Conservation (phyloP, 2,329 filamentous ascomycete genomes). For the Aspergillus puulaauensis region DNA sequence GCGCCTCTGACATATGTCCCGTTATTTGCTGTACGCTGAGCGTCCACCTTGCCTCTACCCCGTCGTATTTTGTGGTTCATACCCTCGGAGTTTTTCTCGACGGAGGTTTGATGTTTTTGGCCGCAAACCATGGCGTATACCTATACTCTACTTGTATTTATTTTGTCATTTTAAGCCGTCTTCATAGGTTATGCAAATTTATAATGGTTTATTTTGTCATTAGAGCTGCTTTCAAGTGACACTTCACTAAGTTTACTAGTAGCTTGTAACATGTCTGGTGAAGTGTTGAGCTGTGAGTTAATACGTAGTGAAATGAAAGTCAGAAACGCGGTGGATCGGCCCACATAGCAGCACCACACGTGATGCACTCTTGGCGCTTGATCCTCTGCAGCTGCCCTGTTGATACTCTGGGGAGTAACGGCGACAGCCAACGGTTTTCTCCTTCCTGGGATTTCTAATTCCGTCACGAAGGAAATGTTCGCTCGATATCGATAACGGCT, state of each 20-base stretch:
- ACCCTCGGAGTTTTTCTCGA: not conserved
- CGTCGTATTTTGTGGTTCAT: not conserved
- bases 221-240: not conserved
- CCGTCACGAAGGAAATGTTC: not conserved
- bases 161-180: not conserved
- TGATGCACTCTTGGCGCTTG: not conserved
- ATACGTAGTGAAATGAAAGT: not conserved
- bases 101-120: not conserved
- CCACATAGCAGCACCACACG: not conserved
- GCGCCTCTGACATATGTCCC: not conserved
- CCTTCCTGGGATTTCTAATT: not conserved
- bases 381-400: conserved; percentile 1
- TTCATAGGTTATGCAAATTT: not conserved
- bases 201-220: not conserved
- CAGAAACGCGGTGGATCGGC: not conserved
- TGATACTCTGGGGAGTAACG: not conserved
- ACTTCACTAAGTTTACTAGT: no score
- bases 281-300: not conserved
- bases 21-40: not conserved
- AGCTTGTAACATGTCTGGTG: not conserved
- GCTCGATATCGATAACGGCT: not conserved
- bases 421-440: not conserved
- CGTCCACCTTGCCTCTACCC: not conserved
- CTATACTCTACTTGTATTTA: conserved; percentile 5
- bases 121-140: not conserved